Evolutionary conservation across 2,329 filamentous ascomycete species (phyloP).

Genomic region (Fusarium liriodendri): DNA sequence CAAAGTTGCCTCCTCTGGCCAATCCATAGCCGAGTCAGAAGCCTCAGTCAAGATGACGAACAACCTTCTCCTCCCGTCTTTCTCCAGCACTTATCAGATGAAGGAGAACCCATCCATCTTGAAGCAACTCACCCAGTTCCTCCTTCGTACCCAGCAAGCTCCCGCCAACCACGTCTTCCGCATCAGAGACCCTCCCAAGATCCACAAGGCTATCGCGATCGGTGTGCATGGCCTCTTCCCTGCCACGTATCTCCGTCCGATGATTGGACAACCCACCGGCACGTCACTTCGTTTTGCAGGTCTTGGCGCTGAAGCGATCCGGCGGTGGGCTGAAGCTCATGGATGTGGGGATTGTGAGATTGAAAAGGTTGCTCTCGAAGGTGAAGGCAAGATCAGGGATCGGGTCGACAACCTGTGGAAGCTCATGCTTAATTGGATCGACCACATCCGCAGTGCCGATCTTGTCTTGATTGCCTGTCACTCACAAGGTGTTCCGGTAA

Average conservation of each 20-base stretch:
- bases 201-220: constrained; percentile 90
- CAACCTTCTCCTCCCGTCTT: constrained; percentile 78
- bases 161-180: constrained; percentile 78
- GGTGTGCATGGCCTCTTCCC: constrained; percentile 96
- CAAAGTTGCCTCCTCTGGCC: constrained; percentile 39
- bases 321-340: constrained; percentile 81
- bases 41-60: constrained; percentile 57
- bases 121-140: constrained; percentile 71
- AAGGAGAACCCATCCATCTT: constrained; percentile 77
- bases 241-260: constrained; percentile 84
- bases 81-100: constrained; percentile 74
- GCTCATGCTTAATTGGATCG: constrained; percentile 92
- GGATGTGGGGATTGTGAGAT: constrained; percentile 83
- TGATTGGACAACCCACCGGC: constrained; percentile 94
- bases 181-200: constrained; percentile 73
- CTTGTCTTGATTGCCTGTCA: constrained; percentile 94
- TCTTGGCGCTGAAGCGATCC: constrained; percentile 84
- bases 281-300: constrained; percentile 95
- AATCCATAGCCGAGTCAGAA: constrained; percentile 56
- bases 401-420: constrained; percentile 95
- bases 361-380: constrained; percentile 93
- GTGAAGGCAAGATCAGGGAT: constrained; percentile 91
- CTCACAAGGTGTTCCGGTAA: constrained; percentile 94
- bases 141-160: constrained; percentile 66
- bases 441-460: constrained; percentile 87